A percentile compares a stretch with the other conserved stretches of the same genome.
Conservation (phyloP, 176 grass and related monocot species). For the Eleusine indica region DNA sequence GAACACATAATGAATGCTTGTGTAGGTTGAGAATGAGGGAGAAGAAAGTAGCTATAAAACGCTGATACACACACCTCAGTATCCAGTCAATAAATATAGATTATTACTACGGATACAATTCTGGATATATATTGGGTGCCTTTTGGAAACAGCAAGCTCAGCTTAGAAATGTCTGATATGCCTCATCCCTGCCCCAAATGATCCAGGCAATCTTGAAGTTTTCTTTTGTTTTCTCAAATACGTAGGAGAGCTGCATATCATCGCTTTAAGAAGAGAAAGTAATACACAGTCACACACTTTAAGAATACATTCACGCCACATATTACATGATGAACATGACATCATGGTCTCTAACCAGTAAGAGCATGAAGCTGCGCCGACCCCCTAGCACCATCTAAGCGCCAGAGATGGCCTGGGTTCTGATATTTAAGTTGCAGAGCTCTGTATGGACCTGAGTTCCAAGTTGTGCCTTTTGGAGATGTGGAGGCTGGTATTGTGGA, state of each 20-base stretch:
- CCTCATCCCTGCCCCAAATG: not conserved
- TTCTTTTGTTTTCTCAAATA: not conserved
- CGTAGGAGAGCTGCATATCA: not conserved
- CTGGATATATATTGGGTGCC: not conserved
- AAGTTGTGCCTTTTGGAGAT: too few species aligned
- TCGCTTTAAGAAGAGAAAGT: not conserved
- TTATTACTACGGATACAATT: not conserved
- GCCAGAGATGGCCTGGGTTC: too few species aligned
- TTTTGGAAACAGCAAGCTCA: not conserved
- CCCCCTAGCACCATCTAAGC: too few species aligned
- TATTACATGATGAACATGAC: not conserved
- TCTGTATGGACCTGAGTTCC: too few species aligned
- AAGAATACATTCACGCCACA: not conserved
- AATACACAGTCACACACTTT: not conserved
- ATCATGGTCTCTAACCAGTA: too few species aligned
- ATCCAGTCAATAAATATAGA: not conserved
- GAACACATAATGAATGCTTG: not conserved
- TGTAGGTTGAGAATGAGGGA: not conserved
- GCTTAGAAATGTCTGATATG: not conserved
- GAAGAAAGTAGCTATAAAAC: not conserved
- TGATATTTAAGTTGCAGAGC: too few species aligned
- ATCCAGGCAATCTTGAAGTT: not conserved
- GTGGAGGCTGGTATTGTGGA: too few species aligned
- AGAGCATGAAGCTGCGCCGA: too few species aligned
- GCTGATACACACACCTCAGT: not conserved